phyloP scores from a whole-genome alignment of 805 yeast genomes.

The Pichia gijzeniarum region DNA sequence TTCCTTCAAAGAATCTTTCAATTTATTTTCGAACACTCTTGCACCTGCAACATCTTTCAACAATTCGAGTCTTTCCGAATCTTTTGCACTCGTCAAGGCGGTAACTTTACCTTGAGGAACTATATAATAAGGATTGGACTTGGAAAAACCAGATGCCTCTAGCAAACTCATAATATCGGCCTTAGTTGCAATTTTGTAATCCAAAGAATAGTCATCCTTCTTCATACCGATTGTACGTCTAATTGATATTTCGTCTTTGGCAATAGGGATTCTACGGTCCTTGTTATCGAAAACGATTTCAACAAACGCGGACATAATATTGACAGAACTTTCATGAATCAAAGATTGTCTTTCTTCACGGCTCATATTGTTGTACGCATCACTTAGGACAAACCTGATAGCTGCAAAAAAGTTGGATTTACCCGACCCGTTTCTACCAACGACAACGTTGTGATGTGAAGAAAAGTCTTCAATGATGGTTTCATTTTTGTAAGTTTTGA shows the following conservation, averaged over 20 bases:
- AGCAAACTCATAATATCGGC: conserved; percentile 74
- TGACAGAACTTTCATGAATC: conserved; percentile 85
- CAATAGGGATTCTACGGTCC: conserved; percentile 67
- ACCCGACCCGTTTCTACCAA: conserved; percentile 95
- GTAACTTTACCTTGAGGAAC: conserved; percentile 96
- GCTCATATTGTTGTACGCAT: conserved; percentile 78
- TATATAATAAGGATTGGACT: conserved; percentile 87
- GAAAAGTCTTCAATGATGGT: conserved; percentile 72
- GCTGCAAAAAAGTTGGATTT: conserved; percentile 95
- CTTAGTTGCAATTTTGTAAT: conserved; percentile 71
- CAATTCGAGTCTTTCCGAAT: conserved; percentile 67
- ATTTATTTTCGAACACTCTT: conserved; percentile 74
- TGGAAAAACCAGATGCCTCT: conserved; percentile 89
- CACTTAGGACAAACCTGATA: conserved; percentile 83
- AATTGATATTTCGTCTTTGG: conserved; percentile 61
- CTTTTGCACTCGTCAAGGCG: conserved; percentile 82
- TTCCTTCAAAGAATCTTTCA: conserved; percentile 72
- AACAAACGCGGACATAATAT: conserved; percentile 88
- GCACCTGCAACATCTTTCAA: conserved; percentile 96
- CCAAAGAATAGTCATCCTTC: conserved; percentile 84
- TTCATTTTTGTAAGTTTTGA: conserved; percentile 84
- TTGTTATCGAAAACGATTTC: conserved; percentile 82
- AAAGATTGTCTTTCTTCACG: conserved; percentile 82
- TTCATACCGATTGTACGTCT: conserved; percentile 90
- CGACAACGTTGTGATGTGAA: conserved; percentile 78